Percentiles rank a stretch among this genome's conserved stretches.
Evolutionary conservation across 2,329 filamentous ascomycete genomes (phyloP).

Genomic region (Stylonectria norvegica): DNA sequence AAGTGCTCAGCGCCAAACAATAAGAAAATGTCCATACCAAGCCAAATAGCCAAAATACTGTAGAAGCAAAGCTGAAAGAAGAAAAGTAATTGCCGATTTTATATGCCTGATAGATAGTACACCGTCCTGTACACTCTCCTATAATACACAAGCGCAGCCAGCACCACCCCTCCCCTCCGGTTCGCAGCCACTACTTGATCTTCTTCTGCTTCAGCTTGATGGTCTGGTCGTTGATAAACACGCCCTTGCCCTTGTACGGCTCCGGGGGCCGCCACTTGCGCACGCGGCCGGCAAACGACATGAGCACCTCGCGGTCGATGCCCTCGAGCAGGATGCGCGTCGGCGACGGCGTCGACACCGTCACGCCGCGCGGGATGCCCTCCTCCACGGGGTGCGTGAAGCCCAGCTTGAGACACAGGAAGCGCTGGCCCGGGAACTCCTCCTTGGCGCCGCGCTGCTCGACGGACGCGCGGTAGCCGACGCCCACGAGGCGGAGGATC

Average conservation of each 20-base stretch:
- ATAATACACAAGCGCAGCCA: constrained; percentile 4
- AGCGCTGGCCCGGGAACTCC: constrained; percentile 78
- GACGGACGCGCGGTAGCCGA: constrained; percentile 88
- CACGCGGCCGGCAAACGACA: constrained; percentile 87
- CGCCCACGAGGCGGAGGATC: constrained; percentile 87
- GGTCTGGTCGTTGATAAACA: constrained; percentile 96
- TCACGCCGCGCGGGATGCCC: constrained; percentile 76
- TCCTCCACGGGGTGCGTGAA: constrained; percentile 96
- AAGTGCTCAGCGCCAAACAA: constrained; percentile 56
- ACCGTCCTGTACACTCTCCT: constrained; percentile 16
- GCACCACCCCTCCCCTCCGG: constrained; percentile 5
- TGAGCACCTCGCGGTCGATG: constrained; percentile 78
- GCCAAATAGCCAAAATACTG: no score
- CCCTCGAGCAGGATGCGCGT: constrained; percentile 90
- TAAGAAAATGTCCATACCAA: constrained; percentile 10
- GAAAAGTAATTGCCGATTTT: constrained; percentile 26
- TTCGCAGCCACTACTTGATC: constrained; percentile 64
- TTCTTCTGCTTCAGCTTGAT: constrained; percentile 99
- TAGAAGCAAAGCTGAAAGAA: constrained; percentile 13
- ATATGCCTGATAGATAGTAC: constrained; percentile 29
- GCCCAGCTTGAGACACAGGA: constrained; percentile 90
- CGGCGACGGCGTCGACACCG: constrained; percentile 82
- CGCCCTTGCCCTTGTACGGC: constrained; percentile 99
- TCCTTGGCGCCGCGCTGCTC: constrained; percentile 72
- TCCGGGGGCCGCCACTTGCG: constrained; percentile 86